Evolutionary conservation across 768 basidiomycete genomes (phyloP).

Genomic region (Mycena chlorophos): DNA sequence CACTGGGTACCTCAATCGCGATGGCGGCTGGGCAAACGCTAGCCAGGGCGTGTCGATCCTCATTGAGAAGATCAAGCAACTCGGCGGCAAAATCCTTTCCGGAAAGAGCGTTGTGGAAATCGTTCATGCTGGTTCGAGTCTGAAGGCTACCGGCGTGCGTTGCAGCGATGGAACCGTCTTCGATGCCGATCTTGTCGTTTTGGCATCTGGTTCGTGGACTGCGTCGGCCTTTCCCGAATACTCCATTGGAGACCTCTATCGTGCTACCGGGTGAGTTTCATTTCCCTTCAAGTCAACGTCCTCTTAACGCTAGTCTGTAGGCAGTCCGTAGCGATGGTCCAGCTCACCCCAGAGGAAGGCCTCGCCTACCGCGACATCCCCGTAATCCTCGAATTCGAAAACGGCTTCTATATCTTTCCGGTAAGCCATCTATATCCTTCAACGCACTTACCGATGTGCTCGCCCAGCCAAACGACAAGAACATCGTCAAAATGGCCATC

Average conservation of each 20-base stretch:
- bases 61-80: conserved; percentile 52
- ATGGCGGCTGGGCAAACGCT: conserved; percentile 87
- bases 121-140: conserved; percentile 31
- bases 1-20: conserved; percentile 68
- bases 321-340: conserved; percentile 76
- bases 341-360: conserved; percentile 71
- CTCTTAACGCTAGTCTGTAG: conserved; percentile 38
- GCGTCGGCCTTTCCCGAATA: conserved; percentile 70
- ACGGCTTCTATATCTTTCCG: conserved; percentile 84
- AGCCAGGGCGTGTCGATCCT: conserved; percentile 59
- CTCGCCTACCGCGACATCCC: conserved; percentile 59
- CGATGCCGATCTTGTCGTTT: conserved; percentile 60
- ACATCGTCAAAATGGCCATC: conserved; percentile 76
- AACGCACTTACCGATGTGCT: neutral
- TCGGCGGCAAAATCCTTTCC: conserved; percentile 60
- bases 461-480: conserved; percentile 61
- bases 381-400: conserved; percentile 70
- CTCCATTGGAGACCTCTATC: conserved; percentile 48
- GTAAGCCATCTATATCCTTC: conserved; percentile 40
- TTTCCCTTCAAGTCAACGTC: neutral
- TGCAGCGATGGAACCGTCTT: conserved; percentile 59
- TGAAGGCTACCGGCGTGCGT: conserved; percentile 57
- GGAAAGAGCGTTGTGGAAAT: conserved; percentile 61
- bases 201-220: conserved; percentile 86
- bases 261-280: conserved; percentile 75